These are phyloP conservation scores for Mortierella sp. DNA, from an alignment of 371 early-diverging fungal species.

Conservation along the genomic window DNA sequence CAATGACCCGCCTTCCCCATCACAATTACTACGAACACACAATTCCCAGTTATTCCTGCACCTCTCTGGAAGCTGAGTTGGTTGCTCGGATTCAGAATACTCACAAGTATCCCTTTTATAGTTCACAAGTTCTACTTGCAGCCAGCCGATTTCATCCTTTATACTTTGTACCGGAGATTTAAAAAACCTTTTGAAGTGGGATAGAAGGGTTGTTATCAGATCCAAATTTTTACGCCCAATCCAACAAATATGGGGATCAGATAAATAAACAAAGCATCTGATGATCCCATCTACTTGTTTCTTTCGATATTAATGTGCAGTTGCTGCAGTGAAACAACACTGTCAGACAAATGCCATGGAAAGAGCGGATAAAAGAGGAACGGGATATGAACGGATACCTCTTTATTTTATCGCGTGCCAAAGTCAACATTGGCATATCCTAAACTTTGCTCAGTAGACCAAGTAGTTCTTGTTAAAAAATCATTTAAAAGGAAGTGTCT, in stretches of 20 bases:
- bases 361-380: no score
- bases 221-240: constrained; percentile 2
- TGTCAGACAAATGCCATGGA: no score
- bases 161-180: background rate
- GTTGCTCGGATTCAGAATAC: no score
- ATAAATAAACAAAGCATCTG: background rate
- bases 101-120: no score
- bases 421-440: background rate
- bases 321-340: background rate
- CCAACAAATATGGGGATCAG: background rate
- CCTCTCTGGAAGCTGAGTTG: no score
- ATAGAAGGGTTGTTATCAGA: constrained; percentile 9
- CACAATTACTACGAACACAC: no score
- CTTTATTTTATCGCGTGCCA: background rate
- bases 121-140: no score
- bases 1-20: no score
- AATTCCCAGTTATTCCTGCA: no score
- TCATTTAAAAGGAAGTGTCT: constrained; percentile 7
- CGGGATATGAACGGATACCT: background rate
- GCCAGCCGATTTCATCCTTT: background rate
- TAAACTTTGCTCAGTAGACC: background rate
- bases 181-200: background rate
- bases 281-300: no score
- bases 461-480: background rate
- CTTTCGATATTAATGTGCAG: background rate